Evolutionary conservation across 1,284 basidiomycete genomes (phyloP).

Genomic region (Vanrija sp.): DNA sequence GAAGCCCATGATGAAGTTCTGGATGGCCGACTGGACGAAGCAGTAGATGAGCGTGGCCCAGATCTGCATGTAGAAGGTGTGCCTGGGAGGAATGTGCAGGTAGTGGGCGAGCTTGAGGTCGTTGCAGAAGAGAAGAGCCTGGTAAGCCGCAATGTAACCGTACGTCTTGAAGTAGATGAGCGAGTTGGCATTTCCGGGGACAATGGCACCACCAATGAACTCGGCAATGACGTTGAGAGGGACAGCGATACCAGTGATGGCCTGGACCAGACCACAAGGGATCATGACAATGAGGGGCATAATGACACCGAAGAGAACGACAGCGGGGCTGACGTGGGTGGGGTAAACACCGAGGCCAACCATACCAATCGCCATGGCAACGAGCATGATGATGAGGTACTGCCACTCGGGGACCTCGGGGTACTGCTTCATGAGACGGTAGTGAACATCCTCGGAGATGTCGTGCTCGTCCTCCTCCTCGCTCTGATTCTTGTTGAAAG

Average conservation of each 20-base stretch:
- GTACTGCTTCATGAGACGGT: slow-evolving; percentile 53
- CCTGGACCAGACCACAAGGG: slow-evolving; percentile 55
- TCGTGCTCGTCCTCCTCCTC: slow-evolving; percentile 38
- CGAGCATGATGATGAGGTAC: slow-evolving; percentile 11
- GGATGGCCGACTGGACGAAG: slow-evolving; percentile 1
- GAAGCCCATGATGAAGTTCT: slow-evolving; percentile 14
- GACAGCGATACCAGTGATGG: slow-evolving; percentile 56
- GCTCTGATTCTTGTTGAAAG: slow-evolving; percentile 29
- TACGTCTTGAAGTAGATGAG: slow-evolving; percentile 62
- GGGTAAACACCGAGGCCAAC: slow-evolving; percentile 11
- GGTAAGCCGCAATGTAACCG: slow-evolving; percentile 54
- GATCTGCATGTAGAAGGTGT: slow-evolving; percentile 64
- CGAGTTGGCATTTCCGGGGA: slow-evolving; percentile 57
- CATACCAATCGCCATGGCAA: slow-evolving; percentile 3
- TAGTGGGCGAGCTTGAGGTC: slow-evolving; percentile 52
- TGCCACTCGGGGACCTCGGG: slow-evolving; percentile 30
- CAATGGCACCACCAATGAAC: slow-evolving; percentile 56
- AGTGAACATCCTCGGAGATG: slow-evolving; percentile 31
- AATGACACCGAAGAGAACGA: slow-evolving; percentile 11
- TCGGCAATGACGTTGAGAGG: slow-evolving; percentile 55
- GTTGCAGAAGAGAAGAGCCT: slow-evolving; percentile 50
- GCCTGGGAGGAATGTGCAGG: slow-evolving; percentile 15
- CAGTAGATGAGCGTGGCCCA: slow-evolving; percentile 58
- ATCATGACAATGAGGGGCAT: slow-evolving; percentile 8
- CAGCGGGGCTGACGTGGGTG: slow-evolving; percentile 4